Evolutionary conservation across 2,329 filamentous ascomycete genomes (phyloP), one percentile per base, ranked within the genome.

Genomic region (Trichophyton mentagrophytes): DNA sequence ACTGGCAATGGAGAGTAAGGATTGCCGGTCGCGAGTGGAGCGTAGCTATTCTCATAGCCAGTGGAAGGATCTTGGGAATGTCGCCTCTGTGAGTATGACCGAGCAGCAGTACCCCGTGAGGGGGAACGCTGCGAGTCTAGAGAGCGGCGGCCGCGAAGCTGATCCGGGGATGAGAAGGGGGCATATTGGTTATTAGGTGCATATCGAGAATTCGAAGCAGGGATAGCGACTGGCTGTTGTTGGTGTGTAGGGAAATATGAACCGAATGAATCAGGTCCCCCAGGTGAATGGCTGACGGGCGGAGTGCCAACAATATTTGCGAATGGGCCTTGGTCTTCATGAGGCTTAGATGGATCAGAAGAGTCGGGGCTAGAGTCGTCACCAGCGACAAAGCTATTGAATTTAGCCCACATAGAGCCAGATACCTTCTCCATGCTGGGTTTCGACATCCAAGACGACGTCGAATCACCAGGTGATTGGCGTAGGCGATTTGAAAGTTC

Each of bases 401-500:
- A 96, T 62, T 88, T 90, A 65, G 85, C 90, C 82, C 90, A 91
- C 70, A 97, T 84, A 38, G 88, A 90, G 63, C 88, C 90, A 1
- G 91, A 93, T 0, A 97, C 90, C 74, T 95, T 96, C 73, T 95
- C 91, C 82, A 97, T 95, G 72, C 85, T 96, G 5, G 92, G 90
- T 72, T 93, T 96, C 0, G 90, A 87, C 59, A 99, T 93, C 89
- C 92, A 96, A 1, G 90, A 92, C 20, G 84, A 85, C 5, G 85
- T 86, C 60, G 83, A 85, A 66, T 93, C 90, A 69, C 87, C 89
- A 11, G 91, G 90, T 17, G 90, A 87, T 71, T 93, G 88, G 66
- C 87, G 91, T 44, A 99, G 78, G 62, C 92, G 85, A 65, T 86
- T 87, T 70, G 83, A 84, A 36, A 99, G 79, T 70, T 97, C 91